These are phyloP conservation scores for Pezicula carpinea DNA, from an alignment of 2,329 filamentous ascomycete genomes.

Conservation along the genomic window DNA sequence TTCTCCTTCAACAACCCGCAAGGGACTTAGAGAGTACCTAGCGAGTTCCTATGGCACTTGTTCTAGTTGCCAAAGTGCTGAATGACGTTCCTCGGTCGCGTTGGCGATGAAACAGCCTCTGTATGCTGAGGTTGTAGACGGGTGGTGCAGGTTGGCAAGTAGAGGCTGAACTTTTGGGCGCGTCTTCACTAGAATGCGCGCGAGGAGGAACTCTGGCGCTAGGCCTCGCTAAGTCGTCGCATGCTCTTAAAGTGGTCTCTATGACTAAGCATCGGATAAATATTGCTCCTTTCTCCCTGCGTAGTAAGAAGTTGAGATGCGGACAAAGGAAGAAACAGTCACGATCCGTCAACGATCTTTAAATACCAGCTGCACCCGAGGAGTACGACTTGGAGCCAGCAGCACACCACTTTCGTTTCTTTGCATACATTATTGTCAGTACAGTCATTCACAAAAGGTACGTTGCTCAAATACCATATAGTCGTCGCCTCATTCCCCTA, in stretches of 20 bases:
- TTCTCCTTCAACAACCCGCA: constrained; percentile 20
- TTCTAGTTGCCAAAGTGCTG: not conserved
- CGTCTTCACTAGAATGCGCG: not conserved
- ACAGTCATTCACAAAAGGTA: no score
- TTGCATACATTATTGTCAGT: no score
- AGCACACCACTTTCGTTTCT: no score
- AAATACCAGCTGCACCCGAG: no score
- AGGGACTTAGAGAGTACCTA: constrained; percentile 13
- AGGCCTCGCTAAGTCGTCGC: constrained; percentile 1
- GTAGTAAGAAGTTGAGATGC: not conserved
- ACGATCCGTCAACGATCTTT: no score
- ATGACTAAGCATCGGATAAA: not conserved
- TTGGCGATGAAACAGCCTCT: constrained; percentile 9
- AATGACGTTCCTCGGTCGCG: constrained; percentile 7
- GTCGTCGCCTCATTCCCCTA: not conserved
- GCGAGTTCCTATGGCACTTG: constrained; percentile 11
- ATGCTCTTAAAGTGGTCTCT: not conserved
- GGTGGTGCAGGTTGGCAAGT: constrained; percentile 5
- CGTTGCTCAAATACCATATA: not conserved
- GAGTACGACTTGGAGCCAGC: no score
- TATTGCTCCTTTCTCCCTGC: not conserved
- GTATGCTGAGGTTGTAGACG: constrained; percentile 10
- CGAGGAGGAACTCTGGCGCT: not conserved
- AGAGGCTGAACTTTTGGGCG: constrained; percentile 4
- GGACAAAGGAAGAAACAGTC: no score